These are phyloP conservation scores for Zarea fungicola DNA, from an alignment of 2,329 filamentous ascomycete genomes.

Conservation along the genomic window DNA sequence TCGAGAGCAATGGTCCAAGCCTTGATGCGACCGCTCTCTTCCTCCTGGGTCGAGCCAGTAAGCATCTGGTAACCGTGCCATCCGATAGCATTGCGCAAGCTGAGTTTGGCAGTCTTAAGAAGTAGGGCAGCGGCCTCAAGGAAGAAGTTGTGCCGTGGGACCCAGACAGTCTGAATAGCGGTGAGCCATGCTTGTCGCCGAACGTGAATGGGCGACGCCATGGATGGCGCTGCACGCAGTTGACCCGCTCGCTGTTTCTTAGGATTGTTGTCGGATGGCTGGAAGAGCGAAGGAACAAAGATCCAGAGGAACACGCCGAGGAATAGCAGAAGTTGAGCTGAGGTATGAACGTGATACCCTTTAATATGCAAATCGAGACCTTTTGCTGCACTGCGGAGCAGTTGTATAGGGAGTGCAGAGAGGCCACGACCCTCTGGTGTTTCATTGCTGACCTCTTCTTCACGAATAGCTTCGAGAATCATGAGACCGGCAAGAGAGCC, in stretches of 20 bases:
- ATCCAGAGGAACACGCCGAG: constrained; percentile 50
- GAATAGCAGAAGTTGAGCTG: constrained; percentile 48
- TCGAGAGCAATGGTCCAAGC: constrained; percentile 92
- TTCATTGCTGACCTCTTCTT: constrained; percentile 61
- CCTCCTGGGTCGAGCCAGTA: constrained; percentile 75
- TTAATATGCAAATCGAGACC: constrained; percentile 47
- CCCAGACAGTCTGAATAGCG: constrained; percentile 86
- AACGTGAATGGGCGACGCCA: constrained; percentile 78
- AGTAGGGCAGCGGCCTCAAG: constrained; percentile 77
- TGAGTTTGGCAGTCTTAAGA: constrained; percentile 77
- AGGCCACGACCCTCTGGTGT: constrained; percentile 62
- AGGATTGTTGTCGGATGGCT: constrained; percentile 41
- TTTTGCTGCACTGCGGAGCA: constrained; percentile 46
- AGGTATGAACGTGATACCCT: constrained; percentile 50
- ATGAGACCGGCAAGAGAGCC: constrained; percentile 88
- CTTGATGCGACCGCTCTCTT: constrained; percentile 81
- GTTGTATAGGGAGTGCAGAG: constrained; percentile 56
- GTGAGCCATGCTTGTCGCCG: constrained; percentile 89
- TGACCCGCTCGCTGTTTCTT: constrained; percentile 43
- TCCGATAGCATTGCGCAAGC: constrained; percentile 71
- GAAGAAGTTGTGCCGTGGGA: constrained; percentile 80
- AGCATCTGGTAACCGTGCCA: constrained; percentile 70
- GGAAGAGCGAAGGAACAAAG: constrained; percentile 50
- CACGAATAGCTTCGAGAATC: constrained; percentile 75
- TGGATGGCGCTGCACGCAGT: constrained; percentile 57